These are phyloP conservation scores for Daldinia eschscholtzii DNA, from an alignment of 2,329 filamentous ascomycete genomes.

Conservation along the genomic window DNA sequence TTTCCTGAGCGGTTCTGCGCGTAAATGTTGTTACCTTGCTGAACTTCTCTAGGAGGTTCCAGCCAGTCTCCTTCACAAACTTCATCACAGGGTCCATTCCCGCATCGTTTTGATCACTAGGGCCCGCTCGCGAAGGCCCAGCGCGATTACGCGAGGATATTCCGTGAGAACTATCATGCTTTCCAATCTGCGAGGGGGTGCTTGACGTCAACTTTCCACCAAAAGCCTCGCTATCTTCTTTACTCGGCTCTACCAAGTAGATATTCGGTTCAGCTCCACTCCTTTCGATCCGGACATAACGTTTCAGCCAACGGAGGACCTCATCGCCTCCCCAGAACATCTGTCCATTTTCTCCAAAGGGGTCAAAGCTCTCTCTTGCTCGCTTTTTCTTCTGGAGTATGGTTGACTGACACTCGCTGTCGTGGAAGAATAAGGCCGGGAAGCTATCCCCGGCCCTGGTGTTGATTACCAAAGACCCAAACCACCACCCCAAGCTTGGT, in stretches of 20 bases:
- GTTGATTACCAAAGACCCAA: slow-evolving; percentile 94
- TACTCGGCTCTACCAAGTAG: slow-evolving; percentile 88
- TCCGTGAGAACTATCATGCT: slow-evolving; percentile 54
- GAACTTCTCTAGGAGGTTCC: slow-evolving; percentile 96
- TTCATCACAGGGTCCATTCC: slow-evolving; percentile 94
- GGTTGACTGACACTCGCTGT: slow-evolving; percentile 95
- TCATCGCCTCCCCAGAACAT: slow-evolving; percentile 99
- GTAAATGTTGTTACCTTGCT: slow-evolving; percentile 98
- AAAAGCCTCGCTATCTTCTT: slow-evolving; percentile 87
- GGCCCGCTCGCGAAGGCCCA: slow-evolving; percentile 54
- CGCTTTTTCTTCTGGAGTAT: slow-evolving; percentile 93
- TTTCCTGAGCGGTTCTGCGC: slow-evolving; percentile 87
- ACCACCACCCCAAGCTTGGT: slow-evolving; percentile 98
- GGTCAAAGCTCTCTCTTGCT: slow-evolving; percentile 87
- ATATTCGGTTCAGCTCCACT: slow-evolving; percentile 89
- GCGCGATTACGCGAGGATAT: slow-evolving; percentile 53
- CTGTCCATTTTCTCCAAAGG: slow-evolving; percentile 84
- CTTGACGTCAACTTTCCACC: slow-evolving; percentile 70
- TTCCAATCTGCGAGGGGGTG: slow-evolving; percentile 59
- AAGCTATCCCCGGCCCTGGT: slow-evolving; percentile 91
- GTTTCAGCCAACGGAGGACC: slow-evolving; percentile 88
- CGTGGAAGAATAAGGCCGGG: slow-evolving; percentile 96
- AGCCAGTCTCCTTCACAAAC: slow-evolving; percentile 92
- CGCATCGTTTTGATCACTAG: slow-evolving; percentile 61
- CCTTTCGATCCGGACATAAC: slow-evolving; percentile 85